These are phyloP conservation scores for Xerocomellus intermedius DNA, from an alignment of 768 basidiomycete species.

Conservation along the genomic window DNA sequence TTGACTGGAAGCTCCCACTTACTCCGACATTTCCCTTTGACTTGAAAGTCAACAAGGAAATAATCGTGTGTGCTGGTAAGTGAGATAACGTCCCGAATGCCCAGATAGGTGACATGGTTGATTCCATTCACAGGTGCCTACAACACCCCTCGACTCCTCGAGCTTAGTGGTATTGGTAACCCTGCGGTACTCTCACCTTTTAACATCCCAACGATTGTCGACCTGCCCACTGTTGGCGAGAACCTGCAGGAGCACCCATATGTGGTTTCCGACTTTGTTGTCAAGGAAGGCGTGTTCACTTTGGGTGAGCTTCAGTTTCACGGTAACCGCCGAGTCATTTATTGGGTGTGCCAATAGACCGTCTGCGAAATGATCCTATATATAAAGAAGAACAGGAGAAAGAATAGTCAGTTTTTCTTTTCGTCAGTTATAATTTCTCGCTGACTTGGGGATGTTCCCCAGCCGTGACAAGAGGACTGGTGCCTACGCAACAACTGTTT, in stretches of 20 bases:
- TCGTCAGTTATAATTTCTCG: neutral
- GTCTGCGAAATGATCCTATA: constrained; percentile 10
- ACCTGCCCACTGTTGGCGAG: constrained; percentile 20
- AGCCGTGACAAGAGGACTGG: constrained; percentile 15
- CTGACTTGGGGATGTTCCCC: neutral
- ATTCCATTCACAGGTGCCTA: constrained; percentile 5
- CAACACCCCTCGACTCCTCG: constrained; percentile 20
- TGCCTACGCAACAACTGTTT: constrained; percentile 15
- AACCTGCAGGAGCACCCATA: constrained; percentile 19
- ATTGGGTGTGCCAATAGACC: neutral
- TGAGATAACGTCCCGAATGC: neutral
- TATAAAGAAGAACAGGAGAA: constrained; percentile 9
- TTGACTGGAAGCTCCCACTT: constrained; percentile 8
- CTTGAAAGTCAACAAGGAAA: constrained; percentile 5
- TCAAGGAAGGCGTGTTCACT: constrained; percentile 12
- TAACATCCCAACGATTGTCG: constrained; percentile 3
- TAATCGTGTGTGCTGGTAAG: constrained; percentile 6
- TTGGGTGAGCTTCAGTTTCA: constrained; percentile 5
- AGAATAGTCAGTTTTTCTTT: constrained; percentile 14
- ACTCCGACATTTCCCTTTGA: neutral
- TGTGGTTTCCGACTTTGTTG: constrained; percentile 14
- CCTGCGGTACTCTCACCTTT: constrained; percentile 12
- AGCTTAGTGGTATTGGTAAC: constrained; percentile 19
- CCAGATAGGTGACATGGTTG: neutral
- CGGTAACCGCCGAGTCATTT: rapidly evolving